A percentile compares a stretch with the other conserved stretches of the same genome.
phyloP scores from a whole-genome alignment of 352 stramenopile genomes.

The Globisporangium nagaii region DNA sequence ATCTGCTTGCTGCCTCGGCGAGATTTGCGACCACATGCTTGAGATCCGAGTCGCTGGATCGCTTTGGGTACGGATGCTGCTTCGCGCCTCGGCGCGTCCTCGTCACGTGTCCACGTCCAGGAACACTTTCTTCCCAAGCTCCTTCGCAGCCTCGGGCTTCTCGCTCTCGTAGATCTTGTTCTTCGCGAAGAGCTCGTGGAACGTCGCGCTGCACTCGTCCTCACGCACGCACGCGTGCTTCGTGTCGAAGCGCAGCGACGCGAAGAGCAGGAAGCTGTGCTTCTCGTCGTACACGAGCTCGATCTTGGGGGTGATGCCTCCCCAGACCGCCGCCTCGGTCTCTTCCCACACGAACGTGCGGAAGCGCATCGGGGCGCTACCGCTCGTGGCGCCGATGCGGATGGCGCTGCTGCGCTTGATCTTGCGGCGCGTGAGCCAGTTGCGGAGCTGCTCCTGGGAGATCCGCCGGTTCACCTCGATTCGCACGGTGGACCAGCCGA shows the following conservation, averaged over 20 bases:
- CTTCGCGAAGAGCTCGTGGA: slow-evolving; percentile 38
- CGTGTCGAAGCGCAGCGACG: slow-evolving; percentile 42
- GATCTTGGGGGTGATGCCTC: slow-evolving; percentile 69
- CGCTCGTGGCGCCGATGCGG: slow-evolving; percentile 51
- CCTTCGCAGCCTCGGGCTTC: neutral
- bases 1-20: too few relatives aligned
- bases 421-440: slow-evolving; percentile 19
- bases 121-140: neutral
- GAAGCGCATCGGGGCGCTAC: slow-evolving; percentile 64
- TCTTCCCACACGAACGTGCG: slow-evolving; percentile 89
- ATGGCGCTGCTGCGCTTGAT: slow-evolving; percentile 15
- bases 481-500: slow-evolving; percentile 86
- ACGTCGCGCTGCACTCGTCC: slow-evolving; percentile 33
- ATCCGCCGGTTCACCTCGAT: slow-evolving; percentile 60
- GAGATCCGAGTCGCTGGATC: too few relatives aligned
- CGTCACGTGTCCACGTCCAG: slow-evolving; percentile 1
- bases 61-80: too few relatives aligned
- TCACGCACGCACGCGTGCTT: slow-evolving; percentile 35
- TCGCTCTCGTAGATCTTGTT: slow-evolving; percentile 2
- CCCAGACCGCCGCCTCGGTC: slow-evolving; percentile 78
- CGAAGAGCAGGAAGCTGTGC: slow-evolving; percentile 56
- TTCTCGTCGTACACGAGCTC: slow-evolving; percentile 65
- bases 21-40: too few relatives aligned
- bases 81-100: too few relatives aligned
- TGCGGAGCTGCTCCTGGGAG: slow-evolving; percentile 21